A percentile compares a stretch with the other conserved stretches of the same genome.
Evolutionary conservation across 495 filamentous ascomycete species (phyloP).

Genomic region (Xylaria palmicola): DNA sequence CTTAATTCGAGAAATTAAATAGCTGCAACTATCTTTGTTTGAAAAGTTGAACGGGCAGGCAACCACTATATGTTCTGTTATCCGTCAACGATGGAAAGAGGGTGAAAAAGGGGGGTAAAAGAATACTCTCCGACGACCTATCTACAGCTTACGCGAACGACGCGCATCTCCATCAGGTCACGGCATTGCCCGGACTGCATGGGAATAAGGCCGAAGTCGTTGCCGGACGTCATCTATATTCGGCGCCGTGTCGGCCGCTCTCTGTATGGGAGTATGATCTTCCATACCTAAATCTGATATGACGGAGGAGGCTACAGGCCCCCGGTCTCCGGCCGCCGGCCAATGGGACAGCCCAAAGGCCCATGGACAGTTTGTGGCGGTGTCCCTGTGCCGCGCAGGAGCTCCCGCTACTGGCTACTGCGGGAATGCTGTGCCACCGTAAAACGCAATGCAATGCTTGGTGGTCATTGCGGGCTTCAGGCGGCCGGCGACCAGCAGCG

Average conservation of each 20-base stretch:
- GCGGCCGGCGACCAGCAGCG: not conserved
- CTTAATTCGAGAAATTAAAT: no score
- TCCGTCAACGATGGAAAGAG: no score
- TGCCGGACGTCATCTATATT: not conserved
- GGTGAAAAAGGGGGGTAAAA: no score
- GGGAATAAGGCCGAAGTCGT: not conserved
- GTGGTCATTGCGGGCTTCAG: not conserved
- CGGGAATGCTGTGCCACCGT: constrained; percentile 4
- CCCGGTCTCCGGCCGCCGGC: not conserved
- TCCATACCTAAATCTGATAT: not conserved
- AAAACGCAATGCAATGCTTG: not conserved
- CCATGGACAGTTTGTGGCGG: not conserved
- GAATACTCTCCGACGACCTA: not conserved
- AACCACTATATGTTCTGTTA: not conserved
- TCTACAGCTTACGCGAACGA: not conserved
- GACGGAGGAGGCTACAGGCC: not conserved
- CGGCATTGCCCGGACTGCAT: not conserved
- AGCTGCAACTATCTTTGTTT: not conserved
- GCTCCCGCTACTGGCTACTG: not conserved
- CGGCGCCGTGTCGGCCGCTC: constrained; percentile 11
- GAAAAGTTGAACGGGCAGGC: not conserved
- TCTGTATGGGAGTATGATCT: not conserved
- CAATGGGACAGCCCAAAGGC: not conserved
- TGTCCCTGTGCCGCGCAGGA: constrained; percentile 2
- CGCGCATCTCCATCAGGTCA: not conserved